Evolutionary conservation across 208 protist species (phyloP).

Genomic region (Crithidia sp.): DNA sequence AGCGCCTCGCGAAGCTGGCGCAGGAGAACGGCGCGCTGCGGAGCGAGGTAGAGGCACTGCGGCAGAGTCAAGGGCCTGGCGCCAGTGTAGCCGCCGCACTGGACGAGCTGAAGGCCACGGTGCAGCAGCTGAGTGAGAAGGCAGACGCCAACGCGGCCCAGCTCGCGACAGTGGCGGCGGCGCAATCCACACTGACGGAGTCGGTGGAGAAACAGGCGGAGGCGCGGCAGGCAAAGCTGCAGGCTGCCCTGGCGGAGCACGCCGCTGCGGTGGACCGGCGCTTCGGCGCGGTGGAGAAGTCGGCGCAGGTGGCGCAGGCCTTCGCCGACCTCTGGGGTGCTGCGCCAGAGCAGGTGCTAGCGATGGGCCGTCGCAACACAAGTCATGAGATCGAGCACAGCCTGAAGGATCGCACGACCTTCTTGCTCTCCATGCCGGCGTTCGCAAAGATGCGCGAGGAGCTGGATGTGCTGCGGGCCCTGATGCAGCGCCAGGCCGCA

Average conservation of each 20-base stretch:
- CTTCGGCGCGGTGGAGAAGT: conserved; percentile 18
- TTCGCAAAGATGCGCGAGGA: conserved; percentile 71
- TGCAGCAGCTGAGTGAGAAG: conserved; percentile 20
- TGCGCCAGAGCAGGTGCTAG: conserved; percentile 35
- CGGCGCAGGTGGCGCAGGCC: conserved; percentile 24
- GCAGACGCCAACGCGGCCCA: conserved; percentile 20
- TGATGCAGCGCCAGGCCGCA: conserved; percentile 62
- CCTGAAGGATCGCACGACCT: conserved; percentile 61
- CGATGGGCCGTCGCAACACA: conserved; percentile 43
- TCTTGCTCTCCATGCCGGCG: conserved; percentile 65
- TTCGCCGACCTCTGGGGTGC: conserved; percentile 74
- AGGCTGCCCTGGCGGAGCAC: conserved; percentile 15
- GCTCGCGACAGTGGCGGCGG: conserved; percentile 2
- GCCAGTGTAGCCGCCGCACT: conserved; percentile 6
- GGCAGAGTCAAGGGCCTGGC: conserved; percentile 20
- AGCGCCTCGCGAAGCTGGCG: conserved; percentile 48
- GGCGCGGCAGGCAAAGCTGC: conserved; percentile 22
- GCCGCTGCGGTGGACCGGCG: conserved; percentile 14
- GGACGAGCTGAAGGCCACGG: conserved; percentile 22
- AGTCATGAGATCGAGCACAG: conserved; percentile 40
- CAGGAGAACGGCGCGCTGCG: conserved; percentile 63
- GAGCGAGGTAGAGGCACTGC: conserved; percentile 48
- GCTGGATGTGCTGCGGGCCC: conserved; percentile 63
- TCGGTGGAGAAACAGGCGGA: conserved; percentile 25
- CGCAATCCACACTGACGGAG: conserved; percentile 7